phyloP scores from a whole-genome alignment of 2,329 filamentous ascomycete species.

The Seiridium unicorne region DNA sequence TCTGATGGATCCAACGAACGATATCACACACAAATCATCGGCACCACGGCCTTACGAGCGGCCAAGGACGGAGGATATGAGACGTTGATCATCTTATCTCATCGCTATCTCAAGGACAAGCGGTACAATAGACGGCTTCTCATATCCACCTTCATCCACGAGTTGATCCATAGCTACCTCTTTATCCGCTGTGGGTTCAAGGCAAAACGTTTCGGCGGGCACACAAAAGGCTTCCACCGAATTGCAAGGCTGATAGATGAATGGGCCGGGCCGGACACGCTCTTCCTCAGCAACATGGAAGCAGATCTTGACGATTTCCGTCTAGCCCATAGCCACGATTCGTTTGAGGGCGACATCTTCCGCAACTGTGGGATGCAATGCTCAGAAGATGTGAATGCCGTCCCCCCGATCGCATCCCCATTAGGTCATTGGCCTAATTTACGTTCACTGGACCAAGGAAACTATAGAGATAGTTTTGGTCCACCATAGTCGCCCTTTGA shows the following conservation, averaged over 20 bases:
- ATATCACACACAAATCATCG: slow-evolving; percentile 57
- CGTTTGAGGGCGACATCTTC: background rate
- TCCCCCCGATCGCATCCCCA: background rate
- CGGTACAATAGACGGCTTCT: slow-evolving; percentile 59
- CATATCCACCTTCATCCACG: slow-evolving; percentile 64
- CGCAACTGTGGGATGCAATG: background rate
- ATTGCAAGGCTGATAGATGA: slow-evolving; percentile 60
- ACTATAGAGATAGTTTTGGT: background rate
- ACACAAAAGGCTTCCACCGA: slow-evolving; percentile 57
- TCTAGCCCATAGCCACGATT: background rate
- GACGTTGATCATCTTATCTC: slow-evolving; percentile 61
- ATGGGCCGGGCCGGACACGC: slow-evolving; percentile 56
- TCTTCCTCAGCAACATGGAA: slow-evolving; percentile 59
- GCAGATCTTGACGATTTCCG: slow-evolving; percentile 57
- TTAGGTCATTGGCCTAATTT: background rate
- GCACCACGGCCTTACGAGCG: slow-evolving; percentile 58
- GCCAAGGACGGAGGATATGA: slow-evolving; percentile 52
- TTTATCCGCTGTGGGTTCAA: slow-evolving; percentile 61
- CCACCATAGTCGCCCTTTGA: background rate
- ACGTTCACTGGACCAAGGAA: slow-evolving; percentile 2
- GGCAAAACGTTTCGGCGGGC: slow-evolving; percentile 54
- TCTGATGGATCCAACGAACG: slow-evolving; percentile 46
- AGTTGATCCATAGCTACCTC: slow-evolving; percentile 66
- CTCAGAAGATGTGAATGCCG: background rate
- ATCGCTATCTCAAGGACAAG: slow-evolving; percentile 53